Evolutionary conservation across 2,329 filamentous ascomycete species (phyloP).

Genomic region (Aureobasidium sp.): DNA sequence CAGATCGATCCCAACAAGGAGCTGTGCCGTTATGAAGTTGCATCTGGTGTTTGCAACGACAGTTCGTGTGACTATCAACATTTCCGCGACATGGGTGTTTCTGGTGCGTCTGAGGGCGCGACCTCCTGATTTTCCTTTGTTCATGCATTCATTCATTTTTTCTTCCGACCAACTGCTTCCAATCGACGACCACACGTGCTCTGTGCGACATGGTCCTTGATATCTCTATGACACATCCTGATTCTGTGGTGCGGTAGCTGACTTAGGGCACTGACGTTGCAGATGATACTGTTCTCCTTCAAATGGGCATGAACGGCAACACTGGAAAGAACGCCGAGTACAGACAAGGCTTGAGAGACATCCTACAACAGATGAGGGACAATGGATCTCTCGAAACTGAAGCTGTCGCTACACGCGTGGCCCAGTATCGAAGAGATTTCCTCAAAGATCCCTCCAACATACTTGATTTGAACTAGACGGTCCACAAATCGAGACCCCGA

Average conservation of each 20-base stretch:
- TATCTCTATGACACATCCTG: neutral
- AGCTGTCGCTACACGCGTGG: slow-evolving; percentile 57
- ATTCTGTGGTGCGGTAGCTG: slow-evolving; percentile 16
- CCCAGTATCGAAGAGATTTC: slow-evolving; percentile 58
- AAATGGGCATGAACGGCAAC: slow-evolving; percentile 20
- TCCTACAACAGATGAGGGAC: slow-evolving; percentile 52
- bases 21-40: slow-evolving; percentile 69
- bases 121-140: slow-evolving; percentile 16
- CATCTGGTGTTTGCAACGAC: slow-evolving; percentile 66
- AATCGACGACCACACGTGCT: neutral
- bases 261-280: slow-evolving; percentile 22
- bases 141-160: neutral
- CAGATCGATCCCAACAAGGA: slow-evolving; percentile 68
- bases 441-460: slow-evolving; percentile 54
- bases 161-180: neutral
- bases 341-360: slow-evolving; percentile 51
- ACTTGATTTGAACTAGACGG: slow-evolving; percentile 33
- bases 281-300: slow-evolving; percentile 25
- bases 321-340: slow-evolving; percentile 34
- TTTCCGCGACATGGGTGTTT: slow-evolving; percentile 62
- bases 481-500: neutral
- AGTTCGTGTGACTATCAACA: slow-evolving; percentile 69
- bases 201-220: neutral
- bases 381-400: slow-evolving; percentile 58
- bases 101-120: slow-evolving; percentile 55